Evolutionary conservation across 345 rosid genomes (phyloP).

Genomic region (Arabis hirsuta): DNA sequence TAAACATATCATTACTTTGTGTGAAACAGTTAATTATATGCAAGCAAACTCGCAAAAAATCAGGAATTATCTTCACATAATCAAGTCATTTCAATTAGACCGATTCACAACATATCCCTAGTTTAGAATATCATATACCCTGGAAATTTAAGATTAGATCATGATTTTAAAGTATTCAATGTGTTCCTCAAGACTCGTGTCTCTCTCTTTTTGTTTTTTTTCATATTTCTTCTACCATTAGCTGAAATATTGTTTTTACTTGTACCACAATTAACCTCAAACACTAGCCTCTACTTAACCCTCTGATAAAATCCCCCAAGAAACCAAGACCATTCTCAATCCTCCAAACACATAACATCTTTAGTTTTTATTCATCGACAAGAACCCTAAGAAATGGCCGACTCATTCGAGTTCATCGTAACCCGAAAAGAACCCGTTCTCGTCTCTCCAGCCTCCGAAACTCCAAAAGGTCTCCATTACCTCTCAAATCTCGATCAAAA

Average conservation of each 20-base stretch:
- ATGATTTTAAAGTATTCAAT: background rate
- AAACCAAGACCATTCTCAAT: slow-evolving; percentile 20
- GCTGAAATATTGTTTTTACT: slow-evolving; percentile 16
- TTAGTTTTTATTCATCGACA: background rate
- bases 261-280: slow-evolving; percentile 47
- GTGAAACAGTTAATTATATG: too few species aligned
- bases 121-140: background rate
- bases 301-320: slow-evolving; percentile 9
- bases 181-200: slow-evolving; percentile 18
- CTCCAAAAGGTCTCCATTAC: slow-evolving; percentile 66
- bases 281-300: slow-evolving; percentile 31
- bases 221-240: slow-evolving; percentile 18
- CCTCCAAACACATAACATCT: slow-evolving; percentile 18
- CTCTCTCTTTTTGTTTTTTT: background rate
- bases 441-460: slow-evolving; percentile 68
- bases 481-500: slow-evolving; percentile 90
- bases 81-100: too few species aligned
- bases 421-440: slow-evolving; percentile 56
- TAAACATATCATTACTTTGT: too few species aligned
- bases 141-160: too few species aligned
- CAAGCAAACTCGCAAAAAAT: too few species aligned
- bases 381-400: slow-evolving; percentile 47
- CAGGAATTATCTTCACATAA: too few species aligned
- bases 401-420: slow-evolving; percentile 50
- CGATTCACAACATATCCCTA: too few species aligned